Evolutionary conservation across 768 basidiomycete genomes (phyloP).

Genomic region (Phylloporus rhodoxanthus): DNA sequence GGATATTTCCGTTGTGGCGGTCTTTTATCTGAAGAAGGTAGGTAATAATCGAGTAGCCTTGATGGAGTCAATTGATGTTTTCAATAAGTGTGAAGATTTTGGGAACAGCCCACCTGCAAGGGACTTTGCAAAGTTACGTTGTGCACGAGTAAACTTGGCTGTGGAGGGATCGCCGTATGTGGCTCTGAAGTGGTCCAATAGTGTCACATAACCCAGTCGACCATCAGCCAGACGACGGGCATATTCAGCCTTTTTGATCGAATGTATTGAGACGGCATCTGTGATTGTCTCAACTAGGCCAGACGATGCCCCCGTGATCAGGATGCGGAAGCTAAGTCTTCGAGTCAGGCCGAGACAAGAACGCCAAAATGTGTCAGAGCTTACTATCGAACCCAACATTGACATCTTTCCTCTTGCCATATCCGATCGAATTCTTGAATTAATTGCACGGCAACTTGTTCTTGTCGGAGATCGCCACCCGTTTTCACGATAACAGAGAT

Average conservation of each 20-base stretch:
- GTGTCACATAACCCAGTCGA: slow-evolving; percentile 76
- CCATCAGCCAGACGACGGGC: slow-evolving; percentile 80
- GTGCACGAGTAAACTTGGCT: slow-evolving; percentile 83
- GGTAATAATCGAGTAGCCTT: slow-evolving; percentile 92
- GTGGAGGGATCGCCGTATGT: slow-evolving; percentile 87
- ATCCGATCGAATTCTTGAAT: slow-evolving; percentile 90
- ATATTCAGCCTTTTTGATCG: slow-evolving; percentile 98
- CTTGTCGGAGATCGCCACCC: slow-evolving; percentile 92
- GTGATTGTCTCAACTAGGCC: slow-evolving; percentile 98
- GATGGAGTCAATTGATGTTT: background rate
- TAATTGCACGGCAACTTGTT: slow-evolving; percentile 93
- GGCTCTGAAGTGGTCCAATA: slow-evolving; percentile 87
- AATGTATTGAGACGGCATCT: slow-evolving; percentile 96
- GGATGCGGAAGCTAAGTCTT: slow-evolving; percentile 76
- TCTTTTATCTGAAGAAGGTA: slow-evolving; percentile 98
- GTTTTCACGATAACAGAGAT: slow-evolving; percentile 98
- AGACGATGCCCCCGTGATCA: slow-evolving; percentile 89
- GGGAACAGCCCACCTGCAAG: slow-evolving; percentile 54
- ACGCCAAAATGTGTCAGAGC: slow-evolving; percentile 15
- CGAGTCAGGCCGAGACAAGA: background rate
- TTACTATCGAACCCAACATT: slow-evolving; percentile 92
- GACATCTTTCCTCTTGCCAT: slow-evolving; percentile 90
- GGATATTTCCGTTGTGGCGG: slow-evolving; percentile 96
- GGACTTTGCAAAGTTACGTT: slow-evolving; percentile 90
- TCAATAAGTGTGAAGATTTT: background rate